Base-by-base conservation (phyloP, 306 rosid species). In the Ochetophila trinervis region DNA sequence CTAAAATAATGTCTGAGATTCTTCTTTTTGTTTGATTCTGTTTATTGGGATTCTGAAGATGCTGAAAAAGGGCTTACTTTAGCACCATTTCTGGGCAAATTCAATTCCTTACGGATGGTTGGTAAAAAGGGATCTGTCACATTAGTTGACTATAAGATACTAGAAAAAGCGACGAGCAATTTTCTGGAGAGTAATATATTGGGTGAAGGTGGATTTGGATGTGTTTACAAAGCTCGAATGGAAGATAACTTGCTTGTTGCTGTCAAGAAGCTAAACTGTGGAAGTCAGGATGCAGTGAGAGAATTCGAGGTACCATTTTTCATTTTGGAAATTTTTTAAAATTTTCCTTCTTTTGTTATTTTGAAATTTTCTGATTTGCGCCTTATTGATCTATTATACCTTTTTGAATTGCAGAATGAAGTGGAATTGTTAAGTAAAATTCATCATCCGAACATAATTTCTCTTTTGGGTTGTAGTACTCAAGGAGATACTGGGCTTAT, bases 171-270 rank as follows among this genome's bases (percentile, higher is more conserved):
- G 0, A 86, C 99, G 19, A 61, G 74, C 60, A 72, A 85, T 76
- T 93, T 93, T 59, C 19, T 17, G 15, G 91, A 86, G 51, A 79
- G 86, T 73, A 90, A 93, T 65, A 77, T 90, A 30, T 76, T 93
- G 72, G 99, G 99, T 6, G 82, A 68, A 80, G 97, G 99, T 2
- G 99, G 94, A 70, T 93, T 93, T 72, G 99, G 99, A 55, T 62
- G 97, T 21, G 99, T 93, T 78, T 93, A 87, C 83, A 85, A 78
- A 82, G 99, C 96, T 78, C 81, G 62, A 4, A 79, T 93, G 74
- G 91, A 86, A 57, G 90, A 86, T 48, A 80, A 81, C 53, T 68
- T 86, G 56, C 67, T 34, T 67, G 97, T 88, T 71, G 99, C 99
- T 0, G 94, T 88, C 30, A 93, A 93, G 85, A 93, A 71, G 66